phyloP scores from a whole-genome alignment of 2,329 filamentous ascomycete species.

The Diplodia intermedia region DNA sequence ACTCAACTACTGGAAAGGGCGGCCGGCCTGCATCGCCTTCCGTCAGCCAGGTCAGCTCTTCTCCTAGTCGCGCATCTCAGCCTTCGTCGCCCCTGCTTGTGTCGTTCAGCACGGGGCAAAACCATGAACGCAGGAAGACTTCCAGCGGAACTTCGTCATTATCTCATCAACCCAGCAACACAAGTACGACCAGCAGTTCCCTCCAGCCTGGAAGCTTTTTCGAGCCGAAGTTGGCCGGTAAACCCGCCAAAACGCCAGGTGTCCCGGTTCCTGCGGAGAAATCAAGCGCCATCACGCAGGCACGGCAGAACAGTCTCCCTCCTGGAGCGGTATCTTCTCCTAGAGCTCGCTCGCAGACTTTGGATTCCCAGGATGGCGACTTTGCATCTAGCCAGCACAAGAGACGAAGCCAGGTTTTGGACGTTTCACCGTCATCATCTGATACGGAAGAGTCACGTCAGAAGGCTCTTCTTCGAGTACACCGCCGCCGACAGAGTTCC shows the following conservation, averaged over 20 bases:
- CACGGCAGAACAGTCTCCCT: constrained; percentile 43
- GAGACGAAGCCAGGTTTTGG: constrained; percentile 90
- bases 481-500: constrained; percentile 94
- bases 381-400: constrained; percentile 75
- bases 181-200: constrained; percentile 59
- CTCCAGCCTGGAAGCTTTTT: constrained; percentile 75
- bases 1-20: constrained; percentile 78
- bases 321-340: constrained; percentile 55
- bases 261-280: constrained; percentile 55
- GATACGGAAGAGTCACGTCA: constrained; percentile 95
- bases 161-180: constrained; percentile 74
- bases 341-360: constrained; percentile 83
- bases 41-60: constrained; percentile 79
- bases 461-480: constrained; percentile 88
- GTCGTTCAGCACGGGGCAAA: constrained; percentile 87
- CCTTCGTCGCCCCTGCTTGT: constrained; percentile 92
- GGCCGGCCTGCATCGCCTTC: constrained; percentile 84
- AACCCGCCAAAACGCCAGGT: constrained; percentile 52
- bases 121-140: constrained; percentile 84
- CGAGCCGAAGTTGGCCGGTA: constrained; percentile 68
- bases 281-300: constrained; percentile 40
- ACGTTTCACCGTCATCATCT: constrained; percentile 95
- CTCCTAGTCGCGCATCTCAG: constrained; percentile 83
- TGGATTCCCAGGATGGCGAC: constrained; percentile 85
- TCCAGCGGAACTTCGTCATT: constrained; percentile 87